Evolutionary conservation across 495 filamentous ascomycete genomes (phyloP).

Genomic region (Hypoxylon rickii): DNA sequence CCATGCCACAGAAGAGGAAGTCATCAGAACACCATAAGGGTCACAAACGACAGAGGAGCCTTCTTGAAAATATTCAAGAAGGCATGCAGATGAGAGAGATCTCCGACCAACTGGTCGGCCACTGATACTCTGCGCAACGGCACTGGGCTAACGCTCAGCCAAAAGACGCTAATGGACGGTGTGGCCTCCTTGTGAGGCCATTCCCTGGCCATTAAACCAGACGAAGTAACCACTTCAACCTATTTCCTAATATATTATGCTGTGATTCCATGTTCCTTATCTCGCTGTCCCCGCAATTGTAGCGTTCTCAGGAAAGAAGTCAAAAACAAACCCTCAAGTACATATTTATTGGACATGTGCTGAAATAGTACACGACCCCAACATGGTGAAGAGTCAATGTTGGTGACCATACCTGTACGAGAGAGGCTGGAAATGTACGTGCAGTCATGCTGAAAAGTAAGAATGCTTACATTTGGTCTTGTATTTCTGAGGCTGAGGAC

Average conservation of each 20-base stretch:
- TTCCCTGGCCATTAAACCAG: conserved; percentile 39
- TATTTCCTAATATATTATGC: conserved; percentile 8
- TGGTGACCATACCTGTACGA: conserved; percentile 5
- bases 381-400: not conserved
- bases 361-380: conserved; percentile 1
- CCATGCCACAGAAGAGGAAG: conserved; percentile 54
- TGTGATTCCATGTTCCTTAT: conserved; percentile 3
- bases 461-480: conserved; percentile 4
- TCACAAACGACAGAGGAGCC: conserved; percentile 58
- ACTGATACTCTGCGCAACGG: conserved; percentile 18
- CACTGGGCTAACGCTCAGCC: conserved; percentile 13
- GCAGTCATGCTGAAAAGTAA: conserved; percentile 24
- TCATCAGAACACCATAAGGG: conserved; percentile 41
- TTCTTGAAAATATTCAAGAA: conserved; percentile 39
- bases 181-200: conserved; percentile 35
- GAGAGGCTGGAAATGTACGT: conserved; percentile 10
- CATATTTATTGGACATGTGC: not conserved
- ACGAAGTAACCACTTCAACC: conserved; percentile 5
- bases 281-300: not conserved
- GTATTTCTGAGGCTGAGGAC: not conserved
- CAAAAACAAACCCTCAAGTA: not conserved
- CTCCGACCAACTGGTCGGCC: conserved; percentile 32
- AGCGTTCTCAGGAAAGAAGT: not conserved
- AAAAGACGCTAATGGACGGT: conserved; percentile 41
- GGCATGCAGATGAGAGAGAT: not conserved